Conservation (phyloP, 768 basidiomycete genomes). For the Rhizopogon salebrosus region DNA sequence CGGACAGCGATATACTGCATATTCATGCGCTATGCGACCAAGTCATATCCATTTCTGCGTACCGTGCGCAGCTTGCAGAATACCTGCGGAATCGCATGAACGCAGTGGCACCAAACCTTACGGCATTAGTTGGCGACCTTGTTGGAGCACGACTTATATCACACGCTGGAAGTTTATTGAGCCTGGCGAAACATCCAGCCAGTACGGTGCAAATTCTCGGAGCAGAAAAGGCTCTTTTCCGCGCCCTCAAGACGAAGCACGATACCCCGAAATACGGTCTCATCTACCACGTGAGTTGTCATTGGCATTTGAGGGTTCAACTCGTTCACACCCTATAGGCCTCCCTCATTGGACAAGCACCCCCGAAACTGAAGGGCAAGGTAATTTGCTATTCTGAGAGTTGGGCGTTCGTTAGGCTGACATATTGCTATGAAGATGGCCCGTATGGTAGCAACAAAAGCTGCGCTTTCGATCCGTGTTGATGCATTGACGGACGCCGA, state of each 20-base stretch:
- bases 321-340: constrained; percentile 43
- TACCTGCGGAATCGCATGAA: constrained; percentile 98
- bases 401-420: constrained; percentile 1
- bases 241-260: constrained; percentile 77
- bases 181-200: constrained; percentile 71
- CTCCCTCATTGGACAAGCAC: constrained; percentile 93
- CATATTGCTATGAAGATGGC: constrained; percentile 65
- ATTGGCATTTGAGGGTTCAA: constrained; percentile 1
- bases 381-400: constrained; percentile 30
- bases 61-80: constrained; percentile 91
- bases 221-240: constrained; percentile 74
- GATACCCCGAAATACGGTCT: constrained; percentile 99
- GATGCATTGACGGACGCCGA: constrained; percentile 93
- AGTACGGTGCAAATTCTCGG: constrained; percentile 75
- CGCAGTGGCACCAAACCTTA: constrained; percentile 96
- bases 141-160: constrained; percentile 73
- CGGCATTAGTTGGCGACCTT: constrained; percentile 74
- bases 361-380: constrained; percentile 97
- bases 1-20: constrained; percentile 93
- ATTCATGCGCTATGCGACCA: constrained; percentile 97
- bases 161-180: constrained; percentile 69
- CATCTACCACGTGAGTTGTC: constrained; percentile 83
- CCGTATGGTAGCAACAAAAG: constrained; percentile 99
- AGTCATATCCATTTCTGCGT: constrained; percentile 92
- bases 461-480: constrained; percentile 94